These are phyloP conservation scores for Gregarina niphandrodes DNA, from an alignment of 169 alveolate genomes.

Conservation along the genomic window DNA sequence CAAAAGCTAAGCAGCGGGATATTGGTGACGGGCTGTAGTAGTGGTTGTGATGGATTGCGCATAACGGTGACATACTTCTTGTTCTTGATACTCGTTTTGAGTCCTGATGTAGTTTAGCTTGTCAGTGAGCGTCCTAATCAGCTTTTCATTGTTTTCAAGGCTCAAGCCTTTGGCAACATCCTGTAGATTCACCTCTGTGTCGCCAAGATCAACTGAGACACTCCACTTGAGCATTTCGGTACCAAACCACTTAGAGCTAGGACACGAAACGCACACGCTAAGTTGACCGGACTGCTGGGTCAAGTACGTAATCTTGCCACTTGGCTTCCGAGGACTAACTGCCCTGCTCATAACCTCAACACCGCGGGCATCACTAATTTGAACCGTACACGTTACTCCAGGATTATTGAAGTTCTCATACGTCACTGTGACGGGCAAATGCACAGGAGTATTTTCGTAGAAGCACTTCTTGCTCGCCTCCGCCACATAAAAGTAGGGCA, in stretches of 20 bases:
- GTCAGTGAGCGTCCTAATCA: no score
- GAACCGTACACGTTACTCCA: constrained; percentile 3
- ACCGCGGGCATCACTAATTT: background rate
- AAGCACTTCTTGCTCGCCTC: constrained; percentile 30
- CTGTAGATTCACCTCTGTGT: constrained; percentile 12
- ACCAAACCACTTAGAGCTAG: constrained; percentile 26
- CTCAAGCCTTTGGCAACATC: no score
- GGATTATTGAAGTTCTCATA: constrained; percentile 21
- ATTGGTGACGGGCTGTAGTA: no score
- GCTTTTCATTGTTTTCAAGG: no score
- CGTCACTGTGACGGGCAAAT: constrained; percentile 17
- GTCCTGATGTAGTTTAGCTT: no score
- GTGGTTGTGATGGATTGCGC: no score
- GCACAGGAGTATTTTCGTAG: constrained; percentile 22
- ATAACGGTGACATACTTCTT: no score
- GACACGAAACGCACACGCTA: constrained; percentile 26
- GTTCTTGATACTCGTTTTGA: no score
- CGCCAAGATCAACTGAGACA: constrained; percentile 24
- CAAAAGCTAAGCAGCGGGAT: no score
- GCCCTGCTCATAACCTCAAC: constrained; percentile 17
- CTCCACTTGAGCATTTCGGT: constrained; percentile 27
- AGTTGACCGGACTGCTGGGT: constrained; percentile 20
- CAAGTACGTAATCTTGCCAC: constrained; percentile 24
- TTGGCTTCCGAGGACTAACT: constrained; percentile 14
- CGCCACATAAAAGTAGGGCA: constrained; percentile 26